These are phyloP conservation scores for Eutrema heterophyllum DNA, from an alignment of 345 rosid species.

Conservation along the genomic window DNA sequence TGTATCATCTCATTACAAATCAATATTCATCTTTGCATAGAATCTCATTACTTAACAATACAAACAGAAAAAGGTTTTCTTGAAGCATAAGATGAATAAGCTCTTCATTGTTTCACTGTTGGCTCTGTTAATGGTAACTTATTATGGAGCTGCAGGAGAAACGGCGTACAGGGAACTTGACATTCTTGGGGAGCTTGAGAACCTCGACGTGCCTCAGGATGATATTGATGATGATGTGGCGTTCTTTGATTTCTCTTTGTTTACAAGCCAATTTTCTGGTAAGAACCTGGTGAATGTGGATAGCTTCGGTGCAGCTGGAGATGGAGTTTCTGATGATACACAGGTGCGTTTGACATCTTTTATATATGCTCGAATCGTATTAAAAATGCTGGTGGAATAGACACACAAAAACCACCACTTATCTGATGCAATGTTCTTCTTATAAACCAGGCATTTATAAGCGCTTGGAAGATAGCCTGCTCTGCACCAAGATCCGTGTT, in stretches of 20 bases:
- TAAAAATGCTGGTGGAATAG: neutral
- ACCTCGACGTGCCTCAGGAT: conserved; percentile 49
- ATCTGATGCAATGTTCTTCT: neutral
- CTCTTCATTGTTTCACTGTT: conserved; percentile 45
- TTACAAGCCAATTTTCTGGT: conserved; percentile 53
- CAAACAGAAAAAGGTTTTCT: conserved; percentile 34
- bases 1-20: conserved; percentile 15
- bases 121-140: conserved; percentile 43
- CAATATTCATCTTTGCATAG: neutral
- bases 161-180: conserved; percentile 35
- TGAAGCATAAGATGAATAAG: conserved; percentile 44
- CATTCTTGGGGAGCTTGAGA: conserved; percentile 45
- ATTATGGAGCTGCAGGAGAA: conserved; percentile 47
- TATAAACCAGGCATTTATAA: conserved; percentile 54
- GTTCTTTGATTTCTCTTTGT: conserved; percentile 37
- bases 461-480: conserved; percentile 81
- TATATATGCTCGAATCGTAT: neutral
- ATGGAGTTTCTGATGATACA: conserved; percentile 93
- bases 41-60: conserved; percentile 36
- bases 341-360: conserved; percentile 44
- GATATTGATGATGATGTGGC: conserved; percentile 47
- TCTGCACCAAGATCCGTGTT: conserved; percentile 59
- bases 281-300: conserved; percentile 87
- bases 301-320: conserved; percentile 85
- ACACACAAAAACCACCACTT: neutral